These are phyloP conservation scores for Colletotrichum graminicola DNA, from an alignment of 2,329 filamentous ascomycete species.

Conservation along the genomic window DNA sequence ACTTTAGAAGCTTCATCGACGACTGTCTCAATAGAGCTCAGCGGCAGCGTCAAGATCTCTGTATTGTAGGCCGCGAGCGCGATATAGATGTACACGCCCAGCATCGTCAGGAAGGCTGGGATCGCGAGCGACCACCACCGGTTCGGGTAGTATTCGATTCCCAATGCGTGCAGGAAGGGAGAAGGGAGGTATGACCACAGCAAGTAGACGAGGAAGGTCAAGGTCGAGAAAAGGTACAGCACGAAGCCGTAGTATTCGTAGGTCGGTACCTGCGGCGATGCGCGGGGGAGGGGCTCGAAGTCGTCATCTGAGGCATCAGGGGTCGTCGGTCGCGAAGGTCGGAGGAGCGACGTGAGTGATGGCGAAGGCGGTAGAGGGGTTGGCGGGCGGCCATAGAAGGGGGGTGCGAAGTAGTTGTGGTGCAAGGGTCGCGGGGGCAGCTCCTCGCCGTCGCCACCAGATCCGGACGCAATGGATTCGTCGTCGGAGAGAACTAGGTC, in stretches of 20 bases:
- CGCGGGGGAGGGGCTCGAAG: constrained; percentile 81
- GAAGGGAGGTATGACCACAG: constrained; percentile 93
- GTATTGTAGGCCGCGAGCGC: constrained; percentile 93
- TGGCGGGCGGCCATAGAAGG: constrained; percentile 97
- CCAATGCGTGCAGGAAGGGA: constrained; percentile 90
- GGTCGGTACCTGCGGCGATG: constrained; percentile 93
- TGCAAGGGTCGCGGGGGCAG: constrained; percentile 60
- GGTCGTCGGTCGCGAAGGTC: constrained; percentile 91
- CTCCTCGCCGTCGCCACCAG: constrained; percentile 45
- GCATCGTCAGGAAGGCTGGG: constrained; percentile 89
- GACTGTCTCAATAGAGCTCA: constrained; percentile 86
- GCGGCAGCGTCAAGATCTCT: constrained; percentile 84
- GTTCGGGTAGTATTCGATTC: constrained; percentile 97
- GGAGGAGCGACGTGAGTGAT: constrained; percentile 89
- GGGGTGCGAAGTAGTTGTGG: constrained; percentile 76
- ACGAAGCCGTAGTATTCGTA: constrained; percentile 99
- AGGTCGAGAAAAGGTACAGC: constrained; percentile 88
- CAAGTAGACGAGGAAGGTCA: constrained; percentile 80
- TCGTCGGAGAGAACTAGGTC: constrained; percentile 38
- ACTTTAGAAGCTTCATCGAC: constrained; percentile 92
- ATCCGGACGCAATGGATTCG: constrained; percentile 35
- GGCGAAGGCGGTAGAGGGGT: constrained; percentile 94
- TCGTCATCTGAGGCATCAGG: constrained; percentile 94
- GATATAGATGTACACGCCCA: constrained; percentile 92
- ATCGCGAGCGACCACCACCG: constrained; percentile 97